A percentile compares a stretch with the other conserved stretches of the same genome.
phyloP scores from a whole-genome alignment of 2,329 filamentous ascomycete genomes.

The Fusarium sp. region DNA sequence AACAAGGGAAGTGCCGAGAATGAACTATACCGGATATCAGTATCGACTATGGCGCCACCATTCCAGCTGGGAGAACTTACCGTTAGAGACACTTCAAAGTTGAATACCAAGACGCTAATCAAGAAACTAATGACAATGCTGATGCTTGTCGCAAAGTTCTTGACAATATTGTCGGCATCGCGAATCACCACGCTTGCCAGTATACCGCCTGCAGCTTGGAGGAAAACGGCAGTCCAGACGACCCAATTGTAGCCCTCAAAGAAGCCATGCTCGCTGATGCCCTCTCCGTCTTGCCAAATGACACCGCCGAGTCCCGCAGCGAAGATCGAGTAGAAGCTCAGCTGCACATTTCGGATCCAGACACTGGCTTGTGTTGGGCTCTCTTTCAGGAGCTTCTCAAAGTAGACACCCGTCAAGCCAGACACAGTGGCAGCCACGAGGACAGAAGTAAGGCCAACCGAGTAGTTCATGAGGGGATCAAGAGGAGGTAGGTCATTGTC shows the following conservation, averaged over 20 bases:
- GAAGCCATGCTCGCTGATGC: conserved; percentile 87
- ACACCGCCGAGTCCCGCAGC: conserved; percentile 89
- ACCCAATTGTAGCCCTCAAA: conserved; percentile 95
- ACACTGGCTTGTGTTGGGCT: conserved; percentile 80
- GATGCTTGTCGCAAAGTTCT: conserved; percentile 93
- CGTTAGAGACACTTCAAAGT: conserved; percentile 77
- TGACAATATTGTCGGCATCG: conserved; percentile 78
- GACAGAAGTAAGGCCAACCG: conserved; percentile 83
- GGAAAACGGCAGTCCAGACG: conserved; percentile 85
- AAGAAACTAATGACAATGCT: conserved; percentile 90
- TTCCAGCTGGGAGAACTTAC: conserved; percentile 64
- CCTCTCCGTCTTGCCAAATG: conserved; percentile 85
- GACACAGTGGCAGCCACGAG: conserved; percentile 83
- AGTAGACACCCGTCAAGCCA: conserved; percentile 86
- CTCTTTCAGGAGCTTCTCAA: conserved; percentile 93
- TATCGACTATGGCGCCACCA: background rate
- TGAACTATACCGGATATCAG: conserved; percentile 69
- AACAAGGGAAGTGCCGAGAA: conserved; percentile 83
- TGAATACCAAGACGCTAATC: conserved; percentile 87
- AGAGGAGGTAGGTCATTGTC: conserved; percentile 66
- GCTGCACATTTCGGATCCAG: conserved; percentile 95
- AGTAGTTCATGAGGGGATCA: conserved; percentile 76
- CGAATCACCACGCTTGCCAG: conserved; percentile 66
- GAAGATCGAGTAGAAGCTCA: conserved; percentile 94
- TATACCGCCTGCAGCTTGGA: conserved; percentile 88